Evolutionary conservation across 768 basidiomycete genomes (phyloP).

Genomic region (Boletus rufocinnamomeus): DNA sequence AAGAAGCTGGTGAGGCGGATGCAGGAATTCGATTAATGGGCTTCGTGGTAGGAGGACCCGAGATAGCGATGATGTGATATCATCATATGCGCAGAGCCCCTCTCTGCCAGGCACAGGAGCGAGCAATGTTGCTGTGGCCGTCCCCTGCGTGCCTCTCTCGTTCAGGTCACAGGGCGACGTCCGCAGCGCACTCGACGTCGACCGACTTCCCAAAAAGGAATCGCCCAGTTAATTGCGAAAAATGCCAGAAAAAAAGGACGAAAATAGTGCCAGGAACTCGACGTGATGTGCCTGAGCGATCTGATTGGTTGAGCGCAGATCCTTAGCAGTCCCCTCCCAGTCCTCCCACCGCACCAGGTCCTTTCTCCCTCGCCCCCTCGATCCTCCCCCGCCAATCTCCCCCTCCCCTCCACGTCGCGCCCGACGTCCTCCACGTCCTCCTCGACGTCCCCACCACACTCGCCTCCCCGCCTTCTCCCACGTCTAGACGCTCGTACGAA

Average conservation of each 20-base stretch:
- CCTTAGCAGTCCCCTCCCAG: conserved; percentile 32
- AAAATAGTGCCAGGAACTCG: conserved; percentile 34
- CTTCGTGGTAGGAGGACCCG: not conserved
- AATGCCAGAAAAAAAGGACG: not conserved
- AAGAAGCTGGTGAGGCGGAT: not conserved
- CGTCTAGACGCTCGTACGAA: conserved; percentile 1
- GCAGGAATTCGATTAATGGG: not conserved
- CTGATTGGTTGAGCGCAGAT: conserved; percentile 38
- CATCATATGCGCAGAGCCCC: not conserved
- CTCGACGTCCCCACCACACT: not conserved
- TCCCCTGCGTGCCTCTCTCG: conserved; percentile 4
- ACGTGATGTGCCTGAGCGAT: conserved; percentile 38
- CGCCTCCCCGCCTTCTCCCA: not conserved
- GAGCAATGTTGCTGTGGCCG: not conserved
- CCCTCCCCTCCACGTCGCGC: conserved; percentile 9
- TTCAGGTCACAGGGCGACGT: conserved; percentile 9
- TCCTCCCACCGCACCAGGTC: conserved; percentile 34
- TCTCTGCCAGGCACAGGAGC: conserved; percentile 11
- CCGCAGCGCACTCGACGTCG: not conserved
- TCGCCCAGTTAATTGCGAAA: not conserved
- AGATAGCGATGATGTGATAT: conserved; percentile 9
- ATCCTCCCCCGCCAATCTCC: conserved; percentile 18
- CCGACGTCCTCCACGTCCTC: conserved; percentile 6
- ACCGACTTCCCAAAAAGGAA: not conserved
- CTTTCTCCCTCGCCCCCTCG: conserved; percentile 27